phyloP scores from a whole-genome alignment of 2,329 filamentous ascomycete genomes.

The Cercospora citrullina region DNA sequence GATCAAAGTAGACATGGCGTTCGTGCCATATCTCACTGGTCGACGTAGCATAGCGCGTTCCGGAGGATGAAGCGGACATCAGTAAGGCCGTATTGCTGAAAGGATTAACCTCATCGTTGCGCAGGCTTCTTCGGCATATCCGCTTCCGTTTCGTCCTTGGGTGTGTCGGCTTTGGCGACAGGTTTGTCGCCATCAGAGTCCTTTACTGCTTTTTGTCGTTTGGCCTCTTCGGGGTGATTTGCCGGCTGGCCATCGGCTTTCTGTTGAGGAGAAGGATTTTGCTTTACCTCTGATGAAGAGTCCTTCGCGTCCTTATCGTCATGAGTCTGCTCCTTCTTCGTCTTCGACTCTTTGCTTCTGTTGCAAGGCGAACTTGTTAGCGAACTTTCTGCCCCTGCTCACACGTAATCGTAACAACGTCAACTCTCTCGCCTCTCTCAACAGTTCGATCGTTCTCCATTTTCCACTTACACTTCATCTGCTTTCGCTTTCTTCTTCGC shows the following conservation, averaged over 20 bases:
- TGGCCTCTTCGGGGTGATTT: conserved; percentile 10
- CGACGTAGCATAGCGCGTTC: not conserved
- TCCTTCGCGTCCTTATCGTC: conserved; percentile 15
- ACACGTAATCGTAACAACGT: conserved; percentile 15
- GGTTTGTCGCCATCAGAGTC: conserved; percentile 7
- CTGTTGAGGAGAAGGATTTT: conserved; percentile 14
- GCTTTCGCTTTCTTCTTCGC: conserved; percentile 20
- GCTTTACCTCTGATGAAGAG: conserved; percentile 23
- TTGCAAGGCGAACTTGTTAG: conserved; percentile 30
- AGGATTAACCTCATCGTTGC: not conserved
- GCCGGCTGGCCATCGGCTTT: conserved; percentile 15
- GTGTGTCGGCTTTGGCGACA: conserved; percentile 1
- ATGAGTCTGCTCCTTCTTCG: conserved; percentile 11
- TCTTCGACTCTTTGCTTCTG: conserved; percentile 19
- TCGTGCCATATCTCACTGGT: not conserved
- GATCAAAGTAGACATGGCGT: conserved; percentile 6
- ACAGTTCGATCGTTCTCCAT: conserved; percentile 4
- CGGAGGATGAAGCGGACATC: not conserved
- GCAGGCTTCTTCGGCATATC: not conserved
- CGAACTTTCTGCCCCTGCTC: conserved; percentile 29
- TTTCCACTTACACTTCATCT: conserved; percentile 29
- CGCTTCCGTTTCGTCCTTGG: not conserved
- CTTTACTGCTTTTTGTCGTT: conserved; percentile 8
- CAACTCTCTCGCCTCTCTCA: conserved; percentile 10
- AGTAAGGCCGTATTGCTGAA: not conserved